Evolutionary conservation across 495 filamentous ascomycete species (phyloP), one percentile per base, ranked within the genome.

Genomic region (Penicillium flavigenum): DNA sequence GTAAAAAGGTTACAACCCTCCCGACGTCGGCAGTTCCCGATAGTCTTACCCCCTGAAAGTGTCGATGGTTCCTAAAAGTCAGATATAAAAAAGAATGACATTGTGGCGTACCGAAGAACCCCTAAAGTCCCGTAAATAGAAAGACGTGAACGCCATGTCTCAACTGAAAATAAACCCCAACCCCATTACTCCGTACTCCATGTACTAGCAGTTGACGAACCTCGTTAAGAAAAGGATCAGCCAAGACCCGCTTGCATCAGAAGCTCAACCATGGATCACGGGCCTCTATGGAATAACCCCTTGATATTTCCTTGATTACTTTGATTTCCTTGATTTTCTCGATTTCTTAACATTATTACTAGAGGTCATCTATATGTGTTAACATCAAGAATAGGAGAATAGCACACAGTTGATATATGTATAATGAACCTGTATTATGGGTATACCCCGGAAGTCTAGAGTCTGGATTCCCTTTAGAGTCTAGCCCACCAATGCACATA

Each of bases 401-500:
- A 38, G 14, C 14, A 38, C 36, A 17, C 5, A 7, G 42, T 44
- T 29, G 24, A 43, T 53, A 53, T 22, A 27, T n/a, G 34, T 53
- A 53, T 34, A 44, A n/a, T 27, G 31, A 34, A 14, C 6, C 20
- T 19, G 16, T 32, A 27, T 34, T 44, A 32, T 54, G 31, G 29
- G 20, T 22, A 26, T 41, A 29, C 26, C 46, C 52, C 45, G 8
- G 58, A 38, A 46, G 56, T 47, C 52, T 57, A 43, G 57, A 46
- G 51, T 47, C 52, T 57, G 48, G 57, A 59, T 43, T 14, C 17
- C 19, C n/a, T 39, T 39, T 51, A 34, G 34, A 38, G 38, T 45
- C 58, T 39, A 54, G 51, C 51, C 51, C 17, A 59, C 24, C 24
- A 47, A 47, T 58, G 58, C 34, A 58, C 50, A 47, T 45, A 41